Base-by-base conservation (phyloP, 2,329 filamentous ascomycete genomes). In the Pyricularia sp. region DNA sequence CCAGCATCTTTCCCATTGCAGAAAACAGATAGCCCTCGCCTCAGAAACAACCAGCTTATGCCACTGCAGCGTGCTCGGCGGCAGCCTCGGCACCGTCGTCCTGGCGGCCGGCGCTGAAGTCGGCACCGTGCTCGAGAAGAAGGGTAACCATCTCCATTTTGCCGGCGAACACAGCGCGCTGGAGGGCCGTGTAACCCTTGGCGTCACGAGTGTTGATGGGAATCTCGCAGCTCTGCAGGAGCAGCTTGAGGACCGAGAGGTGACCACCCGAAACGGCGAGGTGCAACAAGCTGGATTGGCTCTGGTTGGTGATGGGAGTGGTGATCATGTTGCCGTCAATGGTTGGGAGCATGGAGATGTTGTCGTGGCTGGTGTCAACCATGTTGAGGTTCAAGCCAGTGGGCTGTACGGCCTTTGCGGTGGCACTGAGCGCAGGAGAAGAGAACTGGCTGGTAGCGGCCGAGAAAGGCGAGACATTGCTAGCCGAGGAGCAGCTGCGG, bases 401-500 rank as follows among this genome's bases (percentile, higher is more conserved):
- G 55, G 55, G 55, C 26, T 59, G 55, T 19, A 59, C 55, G 24
- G 55, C 26, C 55, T 59, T 59, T 35, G 40, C 28, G 24, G 35
- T 30, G 61, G 35, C 61, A 24, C 40, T 62, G 13, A 64, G 62
- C 1, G 53, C 24, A 19, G 62, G 62, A 28, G 62, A 64, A 22
- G 62, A 64, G 53, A 64, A 64, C 62, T 64, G 62, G 62, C 62
- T 64, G 22, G 62, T 33, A 53, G 62, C 49, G 28, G 62, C 55
- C 12, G 62, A 64, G n/a, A 64, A 64, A 19, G 62, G 62, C 30
- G 62, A 64, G 49, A 2, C 16, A 49, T 55, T 31, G 49, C 40
- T 55, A 8, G 24, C 49, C 8, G 40, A 53, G 4, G 40, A 55
- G 44, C 40, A 31, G 53, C 62, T 64, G 62, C 53, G 49, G 22